Conservation (phyloP, 1,284 basidiomycete species). For the Puccinia sorghi region DNA sequence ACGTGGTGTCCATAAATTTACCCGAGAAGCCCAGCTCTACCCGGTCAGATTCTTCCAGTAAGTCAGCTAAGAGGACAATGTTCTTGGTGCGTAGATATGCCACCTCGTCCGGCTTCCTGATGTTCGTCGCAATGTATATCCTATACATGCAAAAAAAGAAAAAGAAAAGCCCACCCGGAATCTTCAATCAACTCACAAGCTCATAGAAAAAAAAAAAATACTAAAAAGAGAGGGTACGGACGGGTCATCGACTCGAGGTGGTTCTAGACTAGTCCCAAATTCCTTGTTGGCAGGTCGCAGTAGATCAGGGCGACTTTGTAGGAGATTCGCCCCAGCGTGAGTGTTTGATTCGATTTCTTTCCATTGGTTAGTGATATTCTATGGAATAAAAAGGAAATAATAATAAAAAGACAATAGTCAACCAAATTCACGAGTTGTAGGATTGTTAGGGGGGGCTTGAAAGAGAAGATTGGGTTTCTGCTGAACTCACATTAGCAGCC, state of each 20-base stretch:
- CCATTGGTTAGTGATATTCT: constrained; percentile 47
- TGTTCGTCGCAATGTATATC: constrained; percentile 45
- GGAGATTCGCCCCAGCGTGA: constrained; percentile 14
- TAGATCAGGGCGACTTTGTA: constrained; percentile 19
- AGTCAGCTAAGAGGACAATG: constrained; percentile 36
- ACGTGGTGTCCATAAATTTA: constrained; percentile 33
- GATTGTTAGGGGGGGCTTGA: neutral
- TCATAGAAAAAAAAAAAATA: neutral
- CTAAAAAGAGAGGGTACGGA: neutral
- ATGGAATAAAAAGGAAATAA: neutral
- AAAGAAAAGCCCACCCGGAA: neutral
- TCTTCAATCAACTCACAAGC: neutral
- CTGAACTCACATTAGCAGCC: constrained; percentile 27
- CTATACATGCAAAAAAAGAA: neutral
- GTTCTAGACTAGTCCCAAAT: constrained; percentile 38
- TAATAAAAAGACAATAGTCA: neutral
- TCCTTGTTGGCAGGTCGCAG: constrained; percentile 22
- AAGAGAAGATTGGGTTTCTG: too few species aligned
- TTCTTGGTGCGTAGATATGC: constrained; percentile 25
- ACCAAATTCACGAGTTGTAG: neutral
- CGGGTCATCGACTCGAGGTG: constrained; percentile 34
- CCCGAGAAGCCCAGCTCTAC: constrained; percentile 23
- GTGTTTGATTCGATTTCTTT: constrained; percentile 4
- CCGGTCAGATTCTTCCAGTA: constrained; percentile 33
- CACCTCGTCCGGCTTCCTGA: constrained; percentile 17